Conservation (phyloP, 345 rosid species). For the Ceriops decandra region DNA sequence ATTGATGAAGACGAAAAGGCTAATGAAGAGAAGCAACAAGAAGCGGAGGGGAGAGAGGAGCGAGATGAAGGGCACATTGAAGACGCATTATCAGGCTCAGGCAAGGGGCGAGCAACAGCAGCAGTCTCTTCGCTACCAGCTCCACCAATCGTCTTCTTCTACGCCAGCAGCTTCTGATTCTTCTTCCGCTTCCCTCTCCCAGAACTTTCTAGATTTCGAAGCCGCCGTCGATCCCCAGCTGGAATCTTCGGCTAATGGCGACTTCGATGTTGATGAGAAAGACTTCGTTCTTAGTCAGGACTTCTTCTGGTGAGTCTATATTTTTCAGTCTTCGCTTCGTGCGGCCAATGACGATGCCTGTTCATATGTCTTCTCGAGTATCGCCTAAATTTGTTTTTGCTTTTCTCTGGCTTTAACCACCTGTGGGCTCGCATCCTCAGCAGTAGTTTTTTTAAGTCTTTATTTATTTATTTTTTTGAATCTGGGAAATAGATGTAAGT, state of each 20-base stretch:
- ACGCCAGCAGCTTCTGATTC: not conserved
- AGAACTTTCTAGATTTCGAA: conserved; percentile 44
- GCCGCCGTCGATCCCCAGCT: conserved; percentile 22
- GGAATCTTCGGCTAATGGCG: conserved; percentile 21
- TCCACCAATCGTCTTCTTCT: conserved; percentile 27
- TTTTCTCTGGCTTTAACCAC: not conserved
- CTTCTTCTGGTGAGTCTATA: conserved; percentile 66
- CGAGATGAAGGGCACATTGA: conserved; percentile 53
- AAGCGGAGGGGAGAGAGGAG: conserved; percentile 12
- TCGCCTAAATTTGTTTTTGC: not conserved
- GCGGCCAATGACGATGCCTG: no score
- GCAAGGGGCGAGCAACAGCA: conserved; percentile 25
- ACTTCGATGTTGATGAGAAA: conserved; percentile 40
- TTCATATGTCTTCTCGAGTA: not conserved
- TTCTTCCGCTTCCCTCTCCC: conserved; percentile 28
- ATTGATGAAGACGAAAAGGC: conserved; percentile 43
- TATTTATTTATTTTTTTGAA: no score
- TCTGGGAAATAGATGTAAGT: no score
- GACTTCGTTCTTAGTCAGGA: conserved; percentile 93
- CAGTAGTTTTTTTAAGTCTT: no score
- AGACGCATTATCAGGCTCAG: conserved; percentile 40
- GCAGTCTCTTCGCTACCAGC: conserved; percentile 22
- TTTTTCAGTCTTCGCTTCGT: not conserved
- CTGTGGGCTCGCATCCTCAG: no score
- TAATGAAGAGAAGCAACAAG: conserved; percentile 23